Evolutionary conservation across 495 filamentous ascomycete species (phyloP).

Genomic region (Hypoxylon lienhwacheense): DNA sequence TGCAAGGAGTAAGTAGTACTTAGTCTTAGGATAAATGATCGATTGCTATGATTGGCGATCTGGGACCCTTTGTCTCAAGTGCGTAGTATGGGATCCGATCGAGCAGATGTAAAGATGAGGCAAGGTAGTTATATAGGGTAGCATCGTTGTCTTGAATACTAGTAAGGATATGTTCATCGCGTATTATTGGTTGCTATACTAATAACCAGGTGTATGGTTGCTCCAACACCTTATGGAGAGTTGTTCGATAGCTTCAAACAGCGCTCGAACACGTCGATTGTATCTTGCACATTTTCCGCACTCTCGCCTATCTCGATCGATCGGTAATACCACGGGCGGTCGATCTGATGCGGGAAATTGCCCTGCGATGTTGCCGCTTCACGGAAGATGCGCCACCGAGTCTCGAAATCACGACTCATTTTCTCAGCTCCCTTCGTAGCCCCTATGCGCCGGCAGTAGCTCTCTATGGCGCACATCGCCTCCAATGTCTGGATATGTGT

Average conservation of each 20-base stretch:
- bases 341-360: slow-evolving; percentile 34
- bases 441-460: slow-evolving; percentile 27
- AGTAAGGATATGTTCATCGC: too few species aligned
- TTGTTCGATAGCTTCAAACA: slow-evolving; percentile 16
- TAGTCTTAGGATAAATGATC: too few species aligned
- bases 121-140: too few species aligned
- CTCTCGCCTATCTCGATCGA: slow-evolving; percentile 34
- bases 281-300: slow-evolving; percentile 23
- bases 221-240: slow-evolving; percentile 4
- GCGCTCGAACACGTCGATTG: slow-evolving; percentile 28
- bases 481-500: slow-evolving; percentile 36
- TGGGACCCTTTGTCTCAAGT: too few species aligned
- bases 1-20: too few species aligned
- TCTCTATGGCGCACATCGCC: slow-evolving; percentile 34
- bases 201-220: too few species aligned
- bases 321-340: slow-evolving; percentile 36
- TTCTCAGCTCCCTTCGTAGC: slow-evolving; percentile 14
- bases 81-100: too few species aligned
- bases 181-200: too few species aligned
- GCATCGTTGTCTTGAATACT: too few species aligned
- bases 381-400: slow-evolving; percentile 22
- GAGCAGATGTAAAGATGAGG: too few species aligned
- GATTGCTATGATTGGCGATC: too few species aligned
- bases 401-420: slow-evolving; percentile 26
- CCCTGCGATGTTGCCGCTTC: slow-evolving; percentile 1